phyloP scores from a whole-genome alignment of 2,329 filamentous ascomycete species.

The Coniochaeta prunicola region DNA sequence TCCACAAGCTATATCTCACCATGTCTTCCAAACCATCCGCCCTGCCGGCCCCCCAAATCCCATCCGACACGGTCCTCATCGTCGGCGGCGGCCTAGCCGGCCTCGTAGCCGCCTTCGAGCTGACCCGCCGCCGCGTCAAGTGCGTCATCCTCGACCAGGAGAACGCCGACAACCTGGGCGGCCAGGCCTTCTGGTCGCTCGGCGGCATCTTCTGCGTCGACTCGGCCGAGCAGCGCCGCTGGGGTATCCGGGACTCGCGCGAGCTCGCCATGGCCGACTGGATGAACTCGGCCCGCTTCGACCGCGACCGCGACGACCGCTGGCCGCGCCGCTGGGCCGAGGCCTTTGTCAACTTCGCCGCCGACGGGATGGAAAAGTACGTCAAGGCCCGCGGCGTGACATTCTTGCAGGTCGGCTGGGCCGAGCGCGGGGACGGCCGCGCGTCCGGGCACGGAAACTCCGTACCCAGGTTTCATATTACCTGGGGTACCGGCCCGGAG shows the following conservation, averaged over 20 bases:
- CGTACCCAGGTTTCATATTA: constrained; percentile 55
- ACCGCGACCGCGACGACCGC: constrained; percentile 45
- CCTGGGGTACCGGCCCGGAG: constrained; percentile 56
- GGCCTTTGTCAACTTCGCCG: constrained; percentile 55
- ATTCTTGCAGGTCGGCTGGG: constrained; percentile 53
- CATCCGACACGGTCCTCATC: constrained; percentile 39
- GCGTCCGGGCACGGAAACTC: constrained; percentile 55
- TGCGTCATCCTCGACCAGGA: constrained; percentile 52
- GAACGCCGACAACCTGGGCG: constrained; percentile 46
- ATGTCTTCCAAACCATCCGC: not conserved
- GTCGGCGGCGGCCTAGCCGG: constrained; percentile 51
- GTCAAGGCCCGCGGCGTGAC: constrained; percentile 44
- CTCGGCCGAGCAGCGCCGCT: constrained; percentile 46
- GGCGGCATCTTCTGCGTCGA: constrained; percentile 55
- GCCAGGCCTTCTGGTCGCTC: constrained; percentile 58
- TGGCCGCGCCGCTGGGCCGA: constrained; percentile 57
- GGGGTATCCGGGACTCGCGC: constrained; percentile 51
- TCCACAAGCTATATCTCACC: not conserved
- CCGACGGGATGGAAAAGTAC: constrained; percentile 47
- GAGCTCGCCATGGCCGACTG: constrained; percentile 53
- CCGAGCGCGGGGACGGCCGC: constrained; percentile 48
- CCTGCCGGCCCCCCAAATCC: not conserved
- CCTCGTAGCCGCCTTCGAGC: constrained; percentile 52
- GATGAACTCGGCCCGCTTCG: constrained; percentile 50
- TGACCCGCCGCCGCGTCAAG: constrained; percentile 40